A percentile compares a stretch with the other conserved stretches of the same genome.
Conservation (phyloP, 1,284 basidiomycete genomes). For the Chondrostereum purpureum region DNA sequence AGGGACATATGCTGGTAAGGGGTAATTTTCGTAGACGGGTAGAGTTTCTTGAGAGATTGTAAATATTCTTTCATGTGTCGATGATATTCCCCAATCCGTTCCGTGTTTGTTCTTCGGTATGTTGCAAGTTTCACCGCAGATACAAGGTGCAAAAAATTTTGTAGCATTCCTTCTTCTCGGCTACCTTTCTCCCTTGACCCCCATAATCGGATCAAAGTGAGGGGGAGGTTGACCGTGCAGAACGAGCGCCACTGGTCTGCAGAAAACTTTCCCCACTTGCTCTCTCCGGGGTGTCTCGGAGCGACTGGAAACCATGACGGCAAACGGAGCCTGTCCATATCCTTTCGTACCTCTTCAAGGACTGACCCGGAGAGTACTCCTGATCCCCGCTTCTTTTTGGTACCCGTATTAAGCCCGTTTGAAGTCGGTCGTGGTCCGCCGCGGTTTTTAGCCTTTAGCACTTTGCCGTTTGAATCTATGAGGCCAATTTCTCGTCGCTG, state of each 20-base stretch:
- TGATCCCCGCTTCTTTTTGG: too few species aligned
- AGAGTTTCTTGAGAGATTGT: slow-evolving; percentile 20
- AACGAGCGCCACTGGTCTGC: slow-evolving; percentile 32
- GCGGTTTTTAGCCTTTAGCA: too few species aligned
- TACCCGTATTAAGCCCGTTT: too few species aligned
- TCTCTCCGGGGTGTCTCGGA: slow-evolving; percentile 24
- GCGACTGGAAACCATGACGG: slow-evolving; percentile 25
- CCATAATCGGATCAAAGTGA: slow-evolving; percentile 30
- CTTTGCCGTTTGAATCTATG: too few species aligned
- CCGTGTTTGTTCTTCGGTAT: slow-evolving; percentile 14
- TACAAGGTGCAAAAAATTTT: slow-evolving; percentile 32
- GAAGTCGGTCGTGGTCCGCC: too few species aligned
- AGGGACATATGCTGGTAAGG: too few species aligned
- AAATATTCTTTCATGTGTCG: slow-evolving; percentile 25
- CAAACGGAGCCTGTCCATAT: slow-evolving; percentile 20
- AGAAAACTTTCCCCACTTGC: slow-evolving; percentile 24
- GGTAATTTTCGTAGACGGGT: slow-evolving; percentile 20
- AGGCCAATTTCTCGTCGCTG: too few species aligned
- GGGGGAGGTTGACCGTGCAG: slow-evolving; percentile 22
- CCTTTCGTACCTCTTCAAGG: slow-evolving; percentile 19
- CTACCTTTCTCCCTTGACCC: slow-evolving; percentile 15
- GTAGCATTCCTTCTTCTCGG: slow-evolving; percentile 21
- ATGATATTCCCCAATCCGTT: slow-evolving; percentile 19
- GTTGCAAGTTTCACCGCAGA: slow-evolving; percentile 25
- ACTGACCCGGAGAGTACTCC: too few species aligned